Percentiles rank a stretch among this genome's conserved stretches.
These are phyloP conservation scores for Cymbopogon citratus DNA, from an alignment of 176 grass and related monocot genomes.

Conservation along the genomic window DNA sequence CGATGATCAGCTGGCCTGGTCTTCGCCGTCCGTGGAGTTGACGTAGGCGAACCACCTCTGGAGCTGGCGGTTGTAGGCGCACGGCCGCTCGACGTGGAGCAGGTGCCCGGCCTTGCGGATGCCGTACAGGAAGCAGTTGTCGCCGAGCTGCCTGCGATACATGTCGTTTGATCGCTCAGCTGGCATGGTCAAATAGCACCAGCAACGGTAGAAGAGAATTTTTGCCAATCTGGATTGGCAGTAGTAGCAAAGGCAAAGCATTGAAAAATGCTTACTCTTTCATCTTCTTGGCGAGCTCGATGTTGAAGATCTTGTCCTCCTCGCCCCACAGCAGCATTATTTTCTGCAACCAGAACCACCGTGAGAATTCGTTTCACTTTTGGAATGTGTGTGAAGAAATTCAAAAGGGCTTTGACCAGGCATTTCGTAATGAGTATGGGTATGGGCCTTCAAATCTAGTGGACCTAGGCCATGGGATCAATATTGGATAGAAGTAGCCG, in stretches of 20 bases:
- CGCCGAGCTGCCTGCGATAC: constrained; percentile 69
- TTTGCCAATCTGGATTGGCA: not conserved
- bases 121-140: constrained; percentile 49
- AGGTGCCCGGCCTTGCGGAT: constrained; percentile 84
- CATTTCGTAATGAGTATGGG: not conserved
- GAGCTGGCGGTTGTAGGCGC: constrained; percentile 68
- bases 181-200: too few species aligned
- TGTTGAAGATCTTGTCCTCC: constrained; percentile 78
- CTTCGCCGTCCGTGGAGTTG: not conserved
- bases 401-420: not conserved
- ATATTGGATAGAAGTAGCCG: not conserved
- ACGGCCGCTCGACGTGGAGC: constrained; percentile 75
- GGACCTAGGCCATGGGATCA: not conserved
- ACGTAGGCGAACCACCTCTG: constrained; percentile 59
- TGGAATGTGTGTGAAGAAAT: not conserved
- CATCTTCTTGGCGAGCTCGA: constrained; percentile 86
- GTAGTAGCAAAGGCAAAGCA: not conserved
- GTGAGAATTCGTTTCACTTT: not conserved
- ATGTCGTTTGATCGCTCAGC: too few species aligned
- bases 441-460: not conserved
- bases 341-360: constrained; percentile 58
- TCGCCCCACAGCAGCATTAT: constrained; percentile 92
- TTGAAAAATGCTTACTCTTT: constrained; percentile 51
- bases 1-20: not conserved
- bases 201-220: too few species aligned